Conservation (phyloP, 495 filamentous ascomycete species). For the Aspergillus affinis region DNA sequence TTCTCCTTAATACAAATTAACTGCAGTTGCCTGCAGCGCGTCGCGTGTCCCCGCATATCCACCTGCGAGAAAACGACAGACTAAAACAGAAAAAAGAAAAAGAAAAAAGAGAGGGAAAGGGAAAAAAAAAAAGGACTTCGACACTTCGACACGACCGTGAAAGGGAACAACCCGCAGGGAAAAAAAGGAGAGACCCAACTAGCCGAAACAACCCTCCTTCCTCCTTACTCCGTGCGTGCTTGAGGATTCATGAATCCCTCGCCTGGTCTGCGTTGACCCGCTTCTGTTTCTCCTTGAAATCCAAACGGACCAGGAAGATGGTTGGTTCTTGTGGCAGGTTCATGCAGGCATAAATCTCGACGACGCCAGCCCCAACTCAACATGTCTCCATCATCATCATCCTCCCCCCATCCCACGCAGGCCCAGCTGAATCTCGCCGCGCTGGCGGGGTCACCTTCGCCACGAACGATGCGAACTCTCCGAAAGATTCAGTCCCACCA, state of each 20-base stretch:
- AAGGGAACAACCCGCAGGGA: not conserved
- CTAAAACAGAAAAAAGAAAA: slow-evolving; percentile 15
- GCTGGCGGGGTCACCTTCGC: slow-evolving; percentile 42
- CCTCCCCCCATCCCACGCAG: slow-evolving; percentile 23
- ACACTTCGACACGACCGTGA: too few relatives aligned
- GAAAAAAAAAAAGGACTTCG: not conserved
- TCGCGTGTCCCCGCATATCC: slow-evolving; percentile 28
- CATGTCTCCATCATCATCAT: slow-evolving; percentile 23
- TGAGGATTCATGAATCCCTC: slow-evolving; percentile 1
- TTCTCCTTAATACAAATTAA: not conserved
- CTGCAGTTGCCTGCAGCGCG: slow-evolving; percentile 10
- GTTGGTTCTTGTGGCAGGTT: slow-evolving; percentile 10
- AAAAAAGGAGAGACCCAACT: not conserved
- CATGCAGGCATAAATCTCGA: slow-evolving; percentile 10
- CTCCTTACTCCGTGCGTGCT: not conserved
- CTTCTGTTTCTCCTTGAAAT: not conserved
- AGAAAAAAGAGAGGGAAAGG: not conserved
- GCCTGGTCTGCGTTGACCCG: slow-evolving; percentile 1
- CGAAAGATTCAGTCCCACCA: slow-evolving; percentile 56
- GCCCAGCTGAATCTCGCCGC: slow-evolving; percentile 31
- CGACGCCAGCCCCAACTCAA: slow-evolving; percentile 4
- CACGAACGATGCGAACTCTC: slow-evolving; percentile 48
- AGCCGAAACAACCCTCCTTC: not conserved
- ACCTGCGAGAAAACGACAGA: slow-evolving; percentile 3
- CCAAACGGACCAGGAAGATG: slow-evolving; percentile 11